Evolutionary conservation across 306 rosid genomes (phyloP), one percentile per base, ranked within the genome.

Genomic region (Gillenia trifoliata): DNA sequence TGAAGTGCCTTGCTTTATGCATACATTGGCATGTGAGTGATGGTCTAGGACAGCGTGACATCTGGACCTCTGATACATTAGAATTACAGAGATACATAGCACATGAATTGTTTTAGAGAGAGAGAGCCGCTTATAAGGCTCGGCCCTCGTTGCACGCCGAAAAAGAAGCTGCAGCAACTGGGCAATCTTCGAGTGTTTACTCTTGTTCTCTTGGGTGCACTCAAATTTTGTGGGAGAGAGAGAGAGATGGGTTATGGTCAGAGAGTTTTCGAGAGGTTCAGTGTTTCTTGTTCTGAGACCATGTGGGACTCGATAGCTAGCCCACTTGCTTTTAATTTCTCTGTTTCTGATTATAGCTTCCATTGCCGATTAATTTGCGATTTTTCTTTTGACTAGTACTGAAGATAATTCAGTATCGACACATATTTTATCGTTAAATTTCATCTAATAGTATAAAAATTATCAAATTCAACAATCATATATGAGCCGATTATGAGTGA

Each of bases 1-100:
- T 72, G 77, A 66, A 83, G 31, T 88, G 90, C 87, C 83, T 75
- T 31, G 72, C 88, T 88, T 90, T 88, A 79, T 75, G 88, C 79
- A 29, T 78, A 86, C 92, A 88, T n/a, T 28, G 73, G 54, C 96
- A 86, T 88, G 87, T 85, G 91, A 67, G n/a, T 47, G 50, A 49
- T 47, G 77, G 64, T 60, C 79, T 52, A 49, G 83, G 72, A 78
- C 36, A 38, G 63, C 70, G 74, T 75, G 83, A 71, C 26, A 16
- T 23, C 13, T n/a, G 23, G 28, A 55, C 61, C 25, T 55, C 28
- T 33, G 84, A 70, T 54, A 68, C 67, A 49, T 68, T 55, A 63
- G 47, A 28, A 13, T 33, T 54, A 33, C 8, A 1, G 52, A 45
- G 52, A 45, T 47, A 16, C 20, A 47, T 47, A 47, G 29, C 12